These are phyloP conservation scores for Melampsora americana DNA, from an alignment of 1,284 basidiomycete genomes.

Conservation along the genomic window DNA sequence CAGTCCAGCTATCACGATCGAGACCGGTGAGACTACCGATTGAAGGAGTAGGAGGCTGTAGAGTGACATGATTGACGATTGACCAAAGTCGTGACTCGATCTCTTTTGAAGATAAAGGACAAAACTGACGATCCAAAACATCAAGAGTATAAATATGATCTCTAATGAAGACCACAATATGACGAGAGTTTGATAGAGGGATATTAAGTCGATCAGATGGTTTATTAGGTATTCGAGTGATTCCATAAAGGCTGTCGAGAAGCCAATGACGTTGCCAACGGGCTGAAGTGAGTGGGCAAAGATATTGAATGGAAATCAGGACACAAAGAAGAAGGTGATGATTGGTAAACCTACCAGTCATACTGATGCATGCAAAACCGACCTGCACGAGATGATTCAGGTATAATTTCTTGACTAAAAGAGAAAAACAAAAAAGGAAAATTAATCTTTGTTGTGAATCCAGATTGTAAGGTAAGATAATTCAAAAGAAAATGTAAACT, in stretches of 20 bases:
- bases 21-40: conserved; percentile 52
- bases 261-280: conserved; percentile 44
- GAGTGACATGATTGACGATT: conserved; percentile 52
- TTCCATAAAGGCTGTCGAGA: conserved; percentile 51
- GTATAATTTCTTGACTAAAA: conserved; percentile 59
- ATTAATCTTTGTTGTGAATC: not conserved
- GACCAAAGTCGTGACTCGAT: conserved; percentile 49
- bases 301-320: conserved; percentile 54
- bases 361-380: conserved; percentile 63
- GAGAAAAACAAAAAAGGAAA: not conserved
- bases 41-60: conserved; percentile 50
- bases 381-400: conserved; percentile 60
- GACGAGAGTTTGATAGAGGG: conserved; percentile 47
- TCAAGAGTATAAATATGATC: conserved; percentile 54
- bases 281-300: conserved; percentile 21
- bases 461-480: not conserved
- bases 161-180: conserved; percentile 53
- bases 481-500: conserved; percentile 52
- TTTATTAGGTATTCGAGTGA: conserved; percentile 53
- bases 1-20: conserved; percentile 53
- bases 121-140: conserved; percentile 47
- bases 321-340: conserved; percentile 62
- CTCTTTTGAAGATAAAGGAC: conserved; percentile 11
- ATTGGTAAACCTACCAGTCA: conserved; percentile 55
- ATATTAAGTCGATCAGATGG: conserved; percentile 54